Conservation (phyloP, 2,329 filamentous ascomycete species). For the Colletotrichum sp. region DNA sequence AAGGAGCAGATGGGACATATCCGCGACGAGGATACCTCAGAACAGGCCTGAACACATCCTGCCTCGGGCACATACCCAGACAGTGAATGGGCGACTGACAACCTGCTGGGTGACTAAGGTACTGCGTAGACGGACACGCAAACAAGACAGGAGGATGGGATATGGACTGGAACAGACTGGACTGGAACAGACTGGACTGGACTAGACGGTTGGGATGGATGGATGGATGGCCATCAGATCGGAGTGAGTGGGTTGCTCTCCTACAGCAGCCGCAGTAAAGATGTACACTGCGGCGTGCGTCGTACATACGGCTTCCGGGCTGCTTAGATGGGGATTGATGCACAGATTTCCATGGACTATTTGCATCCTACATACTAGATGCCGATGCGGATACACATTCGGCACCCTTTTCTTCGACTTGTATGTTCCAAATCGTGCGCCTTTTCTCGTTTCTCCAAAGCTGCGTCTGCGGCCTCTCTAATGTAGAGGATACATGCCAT, state of each 20-base stretch:
- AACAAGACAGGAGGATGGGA: background rate
- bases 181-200: background rate
- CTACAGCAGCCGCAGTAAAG: background rate
- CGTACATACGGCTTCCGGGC: background rate
- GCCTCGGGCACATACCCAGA: background rate
- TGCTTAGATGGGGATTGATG: background rate
- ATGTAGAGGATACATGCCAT: background rate
- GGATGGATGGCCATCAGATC: background rate
- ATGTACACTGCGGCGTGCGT: background rate
- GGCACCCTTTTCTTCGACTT: background rate
- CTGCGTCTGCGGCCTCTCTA: background rate
- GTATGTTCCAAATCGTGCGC: background rate
- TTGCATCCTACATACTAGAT: background rate
- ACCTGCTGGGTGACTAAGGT: background rate
- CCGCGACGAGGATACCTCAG: background rate
- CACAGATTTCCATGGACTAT: background rate
- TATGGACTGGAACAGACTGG: background rate
- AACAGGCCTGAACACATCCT: background rate
- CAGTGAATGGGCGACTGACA: background rate
- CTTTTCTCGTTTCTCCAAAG: background rate
- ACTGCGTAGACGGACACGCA: background rate
- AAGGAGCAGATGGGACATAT: background rate
- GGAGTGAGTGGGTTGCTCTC: background rate
- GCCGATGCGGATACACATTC: background rate
- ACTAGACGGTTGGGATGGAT: background rate